These are phyloP conservation scores for Arachis monticola DNA, from an alignment of 331 rosid species.

Conservation along the genomic window DNA sequence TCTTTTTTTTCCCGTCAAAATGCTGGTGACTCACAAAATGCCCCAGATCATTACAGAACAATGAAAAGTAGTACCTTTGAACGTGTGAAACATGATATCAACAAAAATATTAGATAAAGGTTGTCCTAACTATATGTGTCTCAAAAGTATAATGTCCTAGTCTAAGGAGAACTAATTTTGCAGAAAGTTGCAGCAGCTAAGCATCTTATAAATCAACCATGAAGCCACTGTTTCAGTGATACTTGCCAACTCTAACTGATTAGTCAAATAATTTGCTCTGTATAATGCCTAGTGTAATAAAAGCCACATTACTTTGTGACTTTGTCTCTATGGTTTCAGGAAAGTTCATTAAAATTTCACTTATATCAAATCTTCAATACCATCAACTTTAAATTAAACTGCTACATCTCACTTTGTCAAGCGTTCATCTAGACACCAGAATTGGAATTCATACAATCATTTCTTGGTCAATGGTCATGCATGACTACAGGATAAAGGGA, in stretches of 20 bases:
- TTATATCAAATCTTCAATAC: conserved; percentile 9
- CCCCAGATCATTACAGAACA: not conserved
- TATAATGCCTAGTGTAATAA: conserved; percentile 5
- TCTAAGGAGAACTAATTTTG: not conserved
- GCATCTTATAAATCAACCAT: not conserved
- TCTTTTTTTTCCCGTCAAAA: not conserved
- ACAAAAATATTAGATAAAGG: conserved; percentile 2
- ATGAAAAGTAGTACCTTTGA: not conserved
- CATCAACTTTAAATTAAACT: conserved; percentile 19
- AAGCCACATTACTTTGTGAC: not conserved
- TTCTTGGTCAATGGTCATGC: conserved; percentile 18
- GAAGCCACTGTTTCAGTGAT: conserved; percentile 11
- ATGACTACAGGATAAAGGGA: not conserved
- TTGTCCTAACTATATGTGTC: not conserved
- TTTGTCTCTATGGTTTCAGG: conserved; percentile 8
- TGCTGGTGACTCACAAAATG: conserved; percentile 1
- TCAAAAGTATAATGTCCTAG: not conserved
- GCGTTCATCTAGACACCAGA: conserved; percentile 17
- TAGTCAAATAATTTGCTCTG: not conserved
- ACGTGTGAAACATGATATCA: not conserved
- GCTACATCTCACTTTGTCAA: conserved; percentile 4
- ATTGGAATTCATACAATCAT: conserved; percentile 5
- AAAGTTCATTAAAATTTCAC: conserved; percentile 29
- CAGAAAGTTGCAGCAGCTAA: not conserved
- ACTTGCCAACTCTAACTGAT: not conserved